Base-by-base conservation (phyloP, 106 monocot species). In the Cymbidium sinense region DNA sequence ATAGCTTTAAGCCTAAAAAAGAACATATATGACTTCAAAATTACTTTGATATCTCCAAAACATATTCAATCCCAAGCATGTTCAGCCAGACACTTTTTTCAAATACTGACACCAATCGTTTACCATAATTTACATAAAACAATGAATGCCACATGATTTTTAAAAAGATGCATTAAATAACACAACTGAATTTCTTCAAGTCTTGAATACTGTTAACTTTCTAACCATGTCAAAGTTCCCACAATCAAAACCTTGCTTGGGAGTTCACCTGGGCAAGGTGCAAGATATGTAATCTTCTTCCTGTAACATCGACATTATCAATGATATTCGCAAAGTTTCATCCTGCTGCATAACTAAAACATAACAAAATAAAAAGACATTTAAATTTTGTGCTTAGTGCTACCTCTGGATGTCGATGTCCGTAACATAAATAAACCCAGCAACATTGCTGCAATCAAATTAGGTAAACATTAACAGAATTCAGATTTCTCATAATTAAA, bases 401-500 rank as follows among this genome's bases (percentile, higher is more conserved):
- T 92, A 93, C 95, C 99, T 95, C 29, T 93, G 95, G 18, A 87
- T 87, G 82, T 99, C 99, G 43, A 99, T 89, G 70, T 93, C 90
- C 0, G 91, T 95, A 30, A 95, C 82, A 51, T 87, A 88, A 47
- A 99, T 85, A 78, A 93, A 95, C 43, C 99, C 99, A 0, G 99
- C 99, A 34, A 99, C 86, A 81, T 99, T 99, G 78, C 99, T 99
- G 91, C 83, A 71, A 71, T 20, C 77, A 43, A 84, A 67, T 67
- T 27, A 33, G 54, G 28, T 18, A 85, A 75, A 3, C 30, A 34
- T 81, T 55, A 82, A 74, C 33, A 34, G 73, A 62, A 62, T 25
- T 62, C 61, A 25, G 20, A 34, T 78, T 54, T 43, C 27, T 34
- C 1, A 21, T 30, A 37, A 37, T 4, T 39, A 72, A 72, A 37